Evolutionary conservation across 306 rosid genomes (phyloP), one percentile per base, ranked within the genome.

Genomic region (Nissolia schottii): DNA sequence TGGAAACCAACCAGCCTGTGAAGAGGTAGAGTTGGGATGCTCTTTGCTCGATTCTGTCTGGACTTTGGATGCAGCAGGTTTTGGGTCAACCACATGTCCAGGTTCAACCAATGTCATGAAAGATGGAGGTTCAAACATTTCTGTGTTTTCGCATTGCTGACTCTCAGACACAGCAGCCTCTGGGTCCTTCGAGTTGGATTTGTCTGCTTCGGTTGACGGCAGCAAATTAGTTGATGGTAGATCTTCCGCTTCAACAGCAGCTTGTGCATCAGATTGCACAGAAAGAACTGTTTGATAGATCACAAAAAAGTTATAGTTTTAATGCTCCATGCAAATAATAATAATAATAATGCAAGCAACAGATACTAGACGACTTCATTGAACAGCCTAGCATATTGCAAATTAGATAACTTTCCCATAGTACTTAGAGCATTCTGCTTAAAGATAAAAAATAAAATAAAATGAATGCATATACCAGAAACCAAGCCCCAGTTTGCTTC

Each of bases 401-500:
- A 77, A 41, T 53, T 18, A 43, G 40, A 22, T 1, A 43, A 28
- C 64, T 3, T 29, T 32, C 27, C 50, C 23, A 55, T 14, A 18
- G 38, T 34, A 19, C 2, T 9, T 10, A 28, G 38, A 25, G 67
- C 67, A 20, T 58, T 45, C 19, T 25, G 45, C 60, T 11, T n/a
- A n/a, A n/a, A n/a, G n/a, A n/a, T n/a, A n/a, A n/a, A n/a, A n/a
- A n/a, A 24, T 14, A 62, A 28, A 27, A 58, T 4, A 56, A 7
- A 19, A 60, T 22, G 34, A 53, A 68, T 4, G 61, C n/a, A 43
- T 46, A 5, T 88, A 94, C 98, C 98, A 87, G 97, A 89, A 62
- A 88, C 84, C 74, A 96, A 91, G 32, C 98, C 97, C 95, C 96
- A 89, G 70, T 89, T 82, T 62, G 90, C 92, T 29, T 91, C 95